A percentile compares a stretch with the other conserved stretches of the same genome.
Conservation (phyloP, 371 early-diverging fungal species). For the Furculomyces boomerangus region DNA sequence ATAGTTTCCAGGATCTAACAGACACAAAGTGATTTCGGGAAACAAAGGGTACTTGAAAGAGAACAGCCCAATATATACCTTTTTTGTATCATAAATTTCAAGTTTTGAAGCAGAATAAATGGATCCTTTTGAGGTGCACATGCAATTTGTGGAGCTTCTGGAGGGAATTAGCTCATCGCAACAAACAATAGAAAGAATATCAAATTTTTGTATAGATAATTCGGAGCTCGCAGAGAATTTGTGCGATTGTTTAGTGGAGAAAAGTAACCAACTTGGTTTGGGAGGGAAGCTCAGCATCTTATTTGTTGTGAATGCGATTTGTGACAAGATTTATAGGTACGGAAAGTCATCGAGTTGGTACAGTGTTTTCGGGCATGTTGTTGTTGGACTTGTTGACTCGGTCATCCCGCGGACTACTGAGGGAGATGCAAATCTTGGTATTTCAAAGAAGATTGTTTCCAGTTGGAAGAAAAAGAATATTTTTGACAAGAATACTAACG, state of each 20-base stretch:
- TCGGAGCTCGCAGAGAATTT: conserved; percentile 46
- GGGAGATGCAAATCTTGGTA: conserved; percentile 49
- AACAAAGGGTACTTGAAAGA: no score
- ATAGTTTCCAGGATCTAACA: no score
- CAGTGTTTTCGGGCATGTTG: conserved; percentile 35
- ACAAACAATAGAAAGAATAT: conserved; percentile 48
- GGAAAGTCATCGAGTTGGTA: conserved; percentile 31
- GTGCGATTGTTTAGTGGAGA: conserved; percentile 52
- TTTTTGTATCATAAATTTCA: no score
- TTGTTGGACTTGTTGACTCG: conserved; percentile 31
- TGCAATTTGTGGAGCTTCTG: conserved; percentile 38
- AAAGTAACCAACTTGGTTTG: conserved; percentile 33
- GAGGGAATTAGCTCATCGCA: conserved; percentile 57
- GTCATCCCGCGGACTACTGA: conserved; percentile 42
- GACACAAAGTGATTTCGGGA: no score
- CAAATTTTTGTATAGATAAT: conserved; percentile 45
- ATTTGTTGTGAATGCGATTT: conserved; percentile 53
- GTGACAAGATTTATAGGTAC: conserved; percentile 31
- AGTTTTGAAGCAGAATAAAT: no score
- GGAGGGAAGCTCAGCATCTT: conserved; percentile 45
- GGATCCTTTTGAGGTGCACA: conserved; percentile 49
- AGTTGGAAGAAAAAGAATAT: conserved; percentile 10
- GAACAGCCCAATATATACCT: no score
- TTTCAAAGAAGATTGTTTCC: conserved; percentile 35
- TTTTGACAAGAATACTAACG: conserved; percentile 4